These are phyloP conservation scores for Oryza officinalis DNA, from an alignment of 176 grass and related monocot genomes.

Conservation along the genomic window DNA sequence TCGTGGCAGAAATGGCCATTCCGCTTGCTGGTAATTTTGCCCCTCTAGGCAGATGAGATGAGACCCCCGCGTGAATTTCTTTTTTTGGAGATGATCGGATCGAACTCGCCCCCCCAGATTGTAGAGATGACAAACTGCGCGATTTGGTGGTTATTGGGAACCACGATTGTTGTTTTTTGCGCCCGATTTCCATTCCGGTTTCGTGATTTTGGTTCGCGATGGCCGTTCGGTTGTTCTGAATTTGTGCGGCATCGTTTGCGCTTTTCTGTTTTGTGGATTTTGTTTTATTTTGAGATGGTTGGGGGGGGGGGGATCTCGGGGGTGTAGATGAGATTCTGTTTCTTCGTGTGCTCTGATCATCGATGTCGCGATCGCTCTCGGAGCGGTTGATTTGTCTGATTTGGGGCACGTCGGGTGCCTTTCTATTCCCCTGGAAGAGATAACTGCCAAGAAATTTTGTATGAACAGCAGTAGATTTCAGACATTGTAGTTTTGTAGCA, in stretches of 20 bases:
- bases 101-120: not conserved
- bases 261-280: not conserved
- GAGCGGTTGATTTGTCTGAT: slow-evolving; percentile 14
- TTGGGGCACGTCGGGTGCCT: not conserved
- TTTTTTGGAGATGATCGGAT: not conserved
- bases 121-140: not conserved
- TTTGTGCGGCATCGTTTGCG: not conserved
- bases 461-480: not conserved
- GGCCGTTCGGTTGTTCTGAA: not conserved
- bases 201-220: not conserved
- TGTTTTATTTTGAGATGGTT: not conserved
- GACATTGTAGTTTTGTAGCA: not conserved
- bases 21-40: slow-evolving; percentile 19
- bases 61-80: not conserved
- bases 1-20: slow-evolving; percentile 23
- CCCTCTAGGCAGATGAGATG: not conserved
- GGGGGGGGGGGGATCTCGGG: slow-evolving; percentile 22
- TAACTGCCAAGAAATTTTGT: not conserved
- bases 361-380: not conserved
- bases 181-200: not conserved
- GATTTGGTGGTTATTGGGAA: not conserved
- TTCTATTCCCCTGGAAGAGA: not conserved
- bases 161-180: not conserved
- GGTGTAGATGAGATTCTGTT: not conserved
- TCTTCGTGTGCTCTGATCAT: not conserved